Percentiles rank a stretch among this genome's conserved stretches.
phyloP scores from a whole-genome alignment of 2,329 filamentous ascomycete genomes.

The Bipolaris cookei region DNA sequence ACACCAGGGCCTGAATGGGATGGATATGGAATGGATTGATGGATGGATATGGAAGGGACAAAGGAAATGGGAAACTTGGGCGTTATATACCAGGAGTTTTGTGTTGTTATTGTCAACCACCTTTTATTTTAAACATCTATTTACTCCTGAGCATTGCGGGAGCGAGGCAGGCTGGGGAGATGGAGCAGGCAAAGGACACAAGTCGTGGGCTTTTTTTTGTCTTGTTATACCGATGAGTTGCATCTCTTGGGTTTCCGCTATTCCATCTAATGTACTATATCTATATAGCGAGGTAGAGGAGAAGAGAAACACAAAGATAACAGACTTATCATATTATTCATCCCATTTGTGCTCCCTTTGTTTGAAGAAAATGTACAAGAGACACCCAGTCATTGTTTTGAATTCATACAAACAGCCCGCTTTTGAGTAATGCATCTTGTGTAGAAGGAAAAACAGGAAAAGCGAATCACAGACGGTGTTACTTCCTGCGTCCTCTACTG shows the following conservation, averaged over 20 bases:
- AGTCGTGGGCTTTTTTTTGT: neutral
- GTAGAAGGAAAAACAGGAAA: no score
- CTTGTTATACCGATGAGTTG: neutral
- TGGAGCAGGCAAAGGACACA: neutral
- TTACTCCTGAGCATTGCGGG: neutral
- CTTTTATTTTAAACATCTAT: neutral
- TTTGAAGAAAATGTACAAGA: no score
- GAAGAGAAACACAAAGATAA: neutral
- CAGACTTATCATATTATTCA: neutral
- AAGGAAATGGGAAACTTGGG: neutral
- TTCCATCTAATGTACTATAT: slow-evolving; percentile 1
- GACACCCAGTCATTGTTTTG: no score
- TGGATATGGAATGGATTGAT: neutral
- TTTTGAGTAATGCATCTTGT: no score
- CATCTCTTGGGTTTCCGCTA: neutral
- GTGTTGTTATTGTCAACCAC: neutral
- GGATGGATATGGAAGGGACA: neutral
- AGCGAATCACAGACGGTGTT: neutral
- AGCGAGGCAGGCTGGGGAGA: neutral
- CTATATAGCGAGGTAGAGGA: neutral
- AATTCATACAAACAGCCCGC: no score
- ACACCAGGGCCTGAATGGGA: neutral
- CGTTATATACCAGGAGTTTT: slow-evolving; percentile 9
- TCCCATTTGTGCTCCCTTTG: no score
- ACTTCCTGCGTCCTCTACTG: neutral